These are phyloP conservation scores for Periconia macrospinosa DNA, from an alignment of 2,329 filamentous ascomycete species.

Conservation along the genomic window DNA sequence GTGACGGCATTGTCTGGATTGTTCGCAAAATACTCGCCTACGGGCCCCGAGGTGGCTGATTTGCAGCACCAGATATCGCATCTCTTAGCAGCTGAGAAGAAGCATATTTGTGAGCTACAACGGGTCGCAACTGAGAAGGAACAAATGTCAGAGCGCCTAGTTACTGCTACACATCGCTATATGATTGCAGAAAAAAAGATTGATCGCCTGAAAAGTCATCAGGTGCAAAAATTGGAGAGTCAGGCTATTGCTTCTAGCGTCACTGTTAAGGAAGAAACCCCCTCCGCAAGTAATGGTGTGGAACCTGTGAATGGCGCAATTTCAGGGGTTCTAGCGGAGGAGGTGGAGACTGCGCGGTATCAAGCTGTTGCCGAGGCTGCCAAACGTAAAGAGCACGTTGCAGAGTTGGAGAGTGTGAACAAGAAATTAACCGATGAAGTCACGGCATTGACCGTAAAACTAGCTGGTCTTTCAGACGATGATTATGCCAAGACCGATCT, in stretches of 20 bases:
- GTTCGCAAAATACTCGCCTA: conserved; percentile 54
- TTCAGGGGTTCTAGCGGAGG: conserved; percentile 60
- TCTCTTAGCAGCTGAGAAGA: conserved; percentile 80
- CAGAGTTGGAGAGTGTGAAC: conserved; percentile 76
- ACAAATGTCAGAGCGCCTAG: conserved; percentile 80
- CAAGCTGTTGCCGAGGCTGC: conserved; percentile 74
- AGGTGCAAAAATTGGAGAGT: conserved; percentile 89
- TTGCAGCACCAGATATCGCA: conserved; percentile 75
- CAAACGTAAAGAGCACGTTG: conserved; percentile 88
- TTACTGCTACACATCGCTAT: conserved; percentile 85
- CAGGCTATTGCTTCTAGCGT: conserved; percentile 60
- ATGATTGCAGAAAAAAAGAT: conserved; percentile 95
- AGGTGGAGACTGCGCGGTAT: conserved; percentile 74
- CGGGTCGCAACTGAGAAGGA: conserved; percentile 77
- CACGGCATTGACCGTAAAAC: conserved; percentile 67
- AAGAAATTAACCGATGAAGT: conserved; percentile 77
- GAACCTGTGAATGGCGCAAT: conserved; percentile 62
- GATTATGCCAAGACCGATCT: conserved; percentile 91
- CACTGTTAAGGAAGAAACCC: conserved; percentile 37
- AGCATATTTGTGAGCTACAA: conserved; percentile 74
- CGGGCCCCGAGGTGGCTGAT: conserved; percentile 69
- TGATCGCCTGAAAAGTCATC: conserved; percentile 83
- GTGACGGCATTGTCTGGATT: conserved; percentile 72
- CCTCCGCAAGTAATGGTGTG: conserved; percentile 53
- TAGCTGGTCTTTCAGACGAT: conserved; percentile 80